Evolutionary conservation across 1,284 basidiomycete genomes (phyloP), one percentile per base, ranked within the genome.

Genomic region (Fomitopsis palustris): DNA sequence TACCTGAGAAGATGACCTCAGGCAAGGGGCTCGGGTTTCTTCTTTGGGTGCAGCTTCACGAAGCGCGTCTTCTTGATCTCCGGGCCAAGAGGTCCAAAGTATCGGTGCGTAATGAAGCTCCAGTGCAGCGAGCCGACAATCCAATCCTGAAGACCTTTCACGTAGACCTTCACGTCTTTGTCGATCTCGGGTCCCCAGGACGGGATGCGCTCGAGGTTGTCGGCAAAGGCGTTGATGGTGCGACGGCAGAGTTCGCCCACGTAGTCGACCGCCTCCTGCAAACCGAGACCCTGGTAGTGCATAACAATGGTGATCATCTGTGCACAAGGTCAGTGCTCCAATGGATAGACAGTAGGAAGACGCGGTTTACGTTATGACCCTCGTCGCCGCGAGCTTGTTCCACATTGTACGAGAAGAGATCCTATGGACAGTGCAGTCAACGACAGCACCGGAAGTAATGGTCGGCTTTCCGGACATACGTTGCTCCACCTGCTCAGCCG

Each of bases 321-420:
- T 16, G 31, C 7, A 33, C 10, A 37, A 25, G 45, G 45, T 9
- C 21, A 23, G 3, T 35, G 45, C 10, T 3, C 2, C 25, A 47
- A 4, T 27, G 10, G 5, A 25, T 17, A 25, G 25, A 2, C 5
- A 8, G 3, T 9, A 9, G 17, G 19, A 35, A 2, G 31, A 52
- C 4, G 14, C 14, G 16, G 61, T 65, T 37, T 53, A 68, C 66
- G 60, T 76, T 77, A 63, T 76, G 74, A 3, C 67, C 73, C 16
- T 52, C 49, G 58, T 76, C 75, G 6, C 74, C 74, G 17, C 74
- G 70, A 3, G 74, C 64, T 59, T 77, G 75, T 52, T 77, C 76
- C 27, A 72, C 70, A 53, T 75, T 75, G 62, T 70, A 77, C 12
- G 76, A 77, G 62, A 74, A 76, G 9, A 77, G 69, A 57, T 77